Evolutionary conservation across 2,329 filamentous ascomycete species (phyloP).

Genomic region (Cercospora citrullina): DNA sequence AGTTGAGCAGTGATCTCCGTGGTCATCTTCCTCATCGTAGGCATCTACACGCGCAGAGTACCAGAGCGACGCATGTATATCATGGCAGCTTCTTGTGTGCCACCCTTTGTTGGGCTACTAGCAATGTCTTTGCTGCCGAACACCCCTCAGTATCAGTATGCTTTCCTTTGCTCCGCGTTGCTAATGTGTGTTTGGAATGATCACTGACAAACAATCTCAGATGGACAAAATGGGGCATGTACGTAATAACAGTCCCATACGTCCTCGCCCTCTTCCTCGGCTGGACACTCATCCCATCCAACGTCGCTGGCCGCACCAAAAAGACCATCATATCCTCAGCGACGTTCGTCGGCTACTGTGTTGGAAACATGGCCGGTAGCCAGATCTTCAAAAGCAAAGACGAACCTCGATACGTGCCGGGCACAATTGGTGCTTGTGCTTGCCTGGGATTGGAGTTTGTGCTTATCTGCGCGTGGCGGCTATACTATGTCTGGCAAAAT

Average conservation of each 20-base stretch:
- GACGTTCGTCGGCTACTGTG: constrained; percentile 51
- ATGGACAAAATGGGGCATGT: constrained; percentile 42
- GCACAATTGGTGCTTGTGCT: constrained; percentile 44
- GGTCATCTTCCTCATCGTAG: constrained; percentile 37
- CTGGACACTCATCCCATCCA: constrained; percentile 46
- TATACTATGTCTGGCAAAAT: constrained; percentile 47
- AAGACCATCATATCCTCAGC: constrained; percentile 49
- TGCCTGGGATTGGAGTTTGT: constrained; percentile 39
- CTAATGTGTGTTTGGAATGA: not conserved
- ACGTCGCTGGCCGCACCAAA: constrained; percentile 51
- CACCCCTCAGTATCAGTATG: constrained; percentile 29
- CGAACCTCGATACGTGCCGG: constrained; percentile 49
- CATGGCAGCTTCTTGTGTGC: constrained; percentile 37
- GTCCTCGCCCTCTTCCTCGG: constrained; percentile 39
- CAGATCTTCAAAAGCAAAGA: constrained; percentile 50
- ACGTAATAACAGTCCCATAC: constrained; percentile 39
- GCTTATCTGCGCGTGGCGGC: constrained; percentile 44
- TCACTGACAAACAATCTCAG: not conserved
- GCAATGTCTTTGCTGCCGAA: constrained; percentile 41
- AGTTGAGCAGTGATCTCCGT: constrained; percentile 31
- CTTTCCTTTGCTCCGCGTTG: not conserved
- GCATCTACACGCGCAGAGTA: constrained; percentile 36
- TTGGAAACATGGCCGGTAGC: constrained; percentile 51
- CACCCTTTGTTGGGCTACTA: constrained; percentile 41
- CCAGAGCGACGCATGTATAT: constrained; percentile 39